Evolutionary conservation across 176 grass and related monocot genomes (phyloP), one percentile per base, ranked within the genome.

Genomic region (Triticum urartu): DNA sequence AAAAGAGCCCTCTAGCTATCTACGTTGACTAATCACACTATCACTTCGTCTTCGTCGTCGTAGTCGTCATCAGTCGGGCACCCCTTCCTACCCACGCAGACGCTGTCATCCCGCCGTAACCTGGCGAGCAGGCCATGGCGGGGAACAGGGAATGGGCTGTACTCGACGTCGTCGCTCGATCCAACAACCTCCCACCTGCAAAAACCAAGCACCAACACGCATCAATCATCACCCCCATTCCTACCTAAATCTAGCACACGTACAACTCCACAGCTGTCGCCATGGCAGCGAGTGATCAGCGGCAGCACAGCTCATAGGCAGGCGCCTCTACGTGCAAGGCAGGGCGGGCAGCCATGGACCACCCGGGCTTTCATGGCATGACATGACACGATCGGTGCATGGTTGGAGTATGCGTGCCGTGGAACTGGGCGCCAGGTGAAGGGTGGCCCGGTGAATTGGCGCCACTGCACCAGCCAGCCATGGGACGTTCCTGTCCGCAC

Each of bases 121-220:
- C 84, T 97, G 6, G 71, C 74, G 17, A 81, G 90, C 42, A 99
- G 45, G 9, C 97, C 97, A 17, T 93, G 77, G 68, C 94, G 93
- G n/a, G 97, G 97, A 13, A 99, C 87, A 18, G 97, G 97, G 86
- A 99, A 99, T n/a, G 97, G 97, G 56, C 89, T 89, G 87, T 93
- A 97, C 92, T 99, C 94, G 18, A 93, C 83, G 80, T 94, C 94
- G 64, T 83, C 86, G 1, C 78, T 64, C 33, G 87, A 89, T 52
- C 72, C 94, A 68, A 85, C 43, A 3, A 91, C 77, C 73, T 99
- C 90, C 80, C 87, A 99, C 81, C 94, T 99, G 89, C 88, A 89
- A 83, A 83, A 13, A 72, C 62, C 1, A 85, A 79, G 28, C 61
- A 91, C 10, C 36, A 58, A 58, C 25, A 81, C 17, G 54, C 34